A percentile compares a stretch with the other conserved stretches of the same genome.
These are phyloP conservation scores for Stellera chamaejasme DNA, from an alignment of 345 rosid genomes.

Conservation along the genomic window DNA sequence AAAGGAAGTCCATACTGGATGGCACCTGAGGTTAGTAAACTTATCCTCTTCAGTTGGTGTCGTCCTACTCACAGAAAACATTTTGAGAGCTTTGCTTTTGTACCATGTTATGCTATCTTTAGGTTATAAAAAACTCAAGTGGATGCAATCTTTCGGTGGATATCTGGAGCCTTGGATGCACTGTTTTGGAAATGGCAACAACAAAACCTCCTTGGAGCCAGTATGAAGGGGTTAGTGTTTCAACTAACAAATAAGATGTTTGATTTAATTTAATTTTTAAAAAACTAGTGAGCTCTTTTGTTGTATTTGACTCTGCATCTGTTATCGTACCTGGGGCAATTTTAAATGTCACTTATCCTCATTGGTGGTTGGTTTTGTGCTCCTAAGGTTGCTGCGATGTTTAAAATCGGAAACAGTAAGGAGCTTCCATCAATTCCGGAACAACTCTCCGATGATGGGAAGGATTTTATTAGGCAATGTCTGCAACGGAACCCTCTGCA, in stretches of 20 bases:
- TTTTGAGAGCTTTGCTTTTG: background rate
- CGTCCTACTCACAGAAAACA: background rate
- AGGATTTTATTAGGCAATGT: slow-evolving; percentile 55
- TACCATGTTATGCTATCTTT: slow-evolving; percentile 9
- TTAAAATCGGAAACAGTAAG: slow-evolving; percentile 74
- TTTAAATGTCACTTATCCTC: background rate
- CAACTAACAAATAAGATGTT: slow-evolving; percentile 5
- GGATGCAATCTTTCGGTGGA: slow-evolving; percentile 75
- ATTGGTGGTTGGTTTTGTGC: slow-evolving; percentile 8
- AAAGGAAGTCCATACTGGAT: slow-evolving; percentile 88
- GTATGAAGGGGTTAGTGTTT: slow-evolving; percentile 61
- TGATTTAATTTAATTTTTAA: slow-evolving; percentile 5
- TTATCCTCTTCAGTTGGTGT: slow-evolving; percentile 7
- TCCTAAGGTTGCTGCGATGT: slow-evolving; percentile 56
- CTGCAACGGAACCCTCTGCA: slow-evolving; percentile 49
- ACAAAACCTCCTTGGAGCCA: slow-evolving; percentile 85
- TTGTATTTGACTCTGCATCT: background rate
- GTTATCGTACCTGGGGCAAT: background rate
- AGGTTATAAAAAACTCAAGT: slow-evolving; percentile 57
- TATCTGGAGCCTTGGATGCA: slow-evolving; percentile 87
- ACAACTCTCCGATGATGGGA: slow-evolving; percentile 53
- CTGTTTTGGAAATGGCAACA: slow-evolving; percentile 82
- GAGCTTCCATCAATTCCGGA: slow-evolving; percentile 72
- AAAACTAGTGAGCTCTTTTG: background rate
- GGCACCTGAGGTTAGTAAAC: slow-evolving; percentile 69